Evolutionary conservation across 208 protist genomes (phyloP), one percentile per base, ranked within the genome.

Genomic region (Porcisia deanei): DNA sequence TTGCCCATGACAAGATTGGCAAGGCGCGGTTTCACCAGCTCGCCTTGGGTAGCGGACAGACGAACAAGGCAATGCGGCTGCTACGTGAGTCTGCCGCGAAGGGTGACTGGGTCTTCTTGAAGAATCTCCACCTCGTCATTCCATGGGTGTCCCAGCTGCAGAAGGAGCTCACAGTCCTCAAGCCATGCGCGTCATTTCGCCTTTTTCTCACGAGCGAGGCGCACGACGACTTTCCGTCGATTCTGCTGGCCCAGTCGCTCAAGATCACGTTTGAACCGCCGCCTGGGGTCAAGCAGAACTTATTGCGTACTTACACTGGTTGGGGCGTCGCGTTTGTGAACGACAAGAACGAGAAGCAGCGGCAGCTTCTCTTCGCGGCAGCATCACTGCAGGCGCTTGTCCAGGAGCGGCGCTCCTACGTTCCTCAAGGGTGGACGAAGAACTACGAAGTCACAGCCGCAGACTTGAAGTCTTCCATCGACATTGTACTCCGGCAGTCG

Each of bases 371-470:
- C 61, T 99, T 99, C 80, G 87, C 97, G 30, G 86, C 98, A 10
- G 95, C 98, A 2, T 96, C 91, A 54, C 97, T 99, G 75, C 99
- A 99, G 78, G 97, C 96, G 7, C 81, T 99, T 53, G 81, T 99
- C 55, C 98, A 99, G 84, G 98, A 99, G 82, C 90, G 99, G 7
- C 91, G 97, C 71, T 98, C 94, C 2, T 99, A 98, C 87, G 93
- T 99, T 22, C 99, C 99, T 39, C 98, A 99, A 70, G 99, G 98
- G 10, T 99, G 98, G 98, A 94, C 94, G 47, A 99, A 99, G 81
- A 94, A 94, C 73, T 99, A 99, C 88, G 99, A 99, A 85, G 97
- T 99, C 65, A 98, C 96, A 0, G 81, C 88, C 12, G 85, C 98
- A 2, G 98, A 99, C 85, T 85, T 99, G 1, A 95, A 97, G 72